Evolutionary conservation across 192 early-diverging fungal genomes (phyloP), one percentile per base, ranked within the genome.

Genomic region (Gamsiella multidivaricata): DNA sequence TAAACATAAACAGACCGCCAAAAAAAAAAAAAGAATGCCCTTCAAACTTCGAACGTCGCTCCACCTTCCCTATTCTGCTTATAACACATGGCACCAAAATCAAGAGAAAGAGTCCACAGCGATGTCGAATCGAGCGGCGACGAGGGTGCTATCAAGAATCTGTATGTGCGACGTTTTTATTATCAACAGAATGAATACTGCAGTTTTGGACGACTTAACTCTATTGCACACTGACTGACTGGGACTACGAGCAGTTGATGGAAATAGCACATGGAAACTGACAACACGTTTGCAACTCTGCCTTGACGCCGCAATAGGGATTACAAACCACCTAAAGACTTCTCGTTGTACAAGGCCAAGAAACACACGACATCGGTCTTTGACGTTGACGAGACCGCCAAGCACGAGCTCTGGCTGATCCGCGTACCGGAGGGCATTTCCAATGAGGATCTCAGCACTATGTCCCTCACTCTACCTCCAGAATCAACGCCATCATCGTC

Each of bases 371-470:
- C 34, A 20, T 76, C 73, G 26, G 53, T 23, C 26, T 76, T 76
- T 45, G 73, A 76, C 26, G 59, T 61, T 5, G 65, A 68, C 36
- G 59, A 76, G 25, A 61, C 65, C 14, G 51, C 41, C 3, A 55
- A 67, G 52, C 56, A 76, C 41, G 73, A 76, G 42, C 34, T 76
- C 20, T 76, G 73, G 73, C 34, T 76, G 58, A 76, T 76, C 65
- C 57, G 72, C 26, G 72, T 76, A 14, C 72, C 72, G n/a, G 72
- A 76, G n/a, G 64, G 64, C 33, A 29, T 76, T 29, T 23, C 64
- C 2, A 76, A 76, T 59, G 72, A 76, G 25, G 72, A 76, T 42
- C 72, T 76, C 33, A 51, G 58, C 25, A 59, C 72, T 23, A 76
- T 76, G 64, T 66, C 62, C 7, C 22, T 76, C 31, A 61, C 57